Evolutionary conservation across 192 early-diverging fungal species (phyloP).

Genomic region (Coemansia sp.): DNA sequence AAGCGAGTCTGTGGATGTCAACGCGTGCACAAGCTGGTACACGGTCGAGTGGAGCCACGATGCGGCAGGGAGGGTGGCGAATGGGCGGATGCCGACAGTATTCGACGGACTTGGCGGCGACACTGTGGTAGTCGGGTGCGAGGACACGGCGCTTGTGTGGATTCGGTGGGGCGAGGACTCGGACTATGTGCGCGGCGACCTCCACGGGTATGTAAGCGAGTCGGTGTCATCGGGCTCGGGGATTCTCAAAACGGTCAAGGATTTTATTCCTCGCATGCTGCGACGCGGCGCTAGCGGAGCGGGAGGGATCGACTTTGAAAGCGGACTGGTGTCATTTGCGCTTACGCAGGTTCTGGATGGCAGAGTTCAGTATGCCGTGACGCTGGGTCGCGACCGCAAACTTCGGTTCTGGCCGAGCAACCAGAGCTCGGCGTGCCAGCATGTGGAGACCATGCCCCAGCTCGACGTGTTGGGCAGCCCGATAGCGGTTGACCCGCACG

Average conservation of each 20-base stretch:
- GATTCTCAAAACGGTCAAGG: conserved; percentile 29
- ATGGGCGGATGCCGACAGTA: conserved; percentile 6
- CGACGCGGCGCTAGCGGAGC: conserved; percentile 14
- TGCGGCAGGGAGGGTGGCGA: neutral
- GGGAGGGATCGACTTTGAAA: conserved; percentile 6
- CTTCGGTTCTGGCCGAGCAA: conserved; percentile 45
- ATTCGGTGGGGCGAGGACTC: conserved; percentile 26
- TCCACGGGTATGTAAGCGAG: conserved; percentile 20
- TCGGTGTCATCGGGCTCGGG: conserved; percentile 22
- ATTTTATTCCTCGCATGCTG: conserved; percentile 39
- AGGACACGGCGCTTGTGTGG: conserved; percentile 34
- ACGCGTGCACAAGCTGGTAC: conserved; percentile 37
- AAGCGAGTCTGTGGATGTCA: conserved; percentile 14
- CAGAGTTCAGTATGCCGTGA: conserved; percentile 32
- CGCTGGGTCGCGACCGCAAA: conserved; percentile 43
- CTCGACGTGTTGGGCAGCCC: conserved; percentile 27
- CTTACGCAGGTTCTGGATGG: conserved; percentile 29
- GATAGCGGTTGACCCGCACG: conserved; percentile 29
- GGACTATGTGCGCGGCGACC: conserved; percentile 9
- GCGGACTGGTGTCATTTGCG: conserved; percentile 18
- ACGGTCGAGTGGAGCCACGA: conserved; percentile 32
- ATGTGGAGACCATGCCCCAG: conserved; percentile 37
- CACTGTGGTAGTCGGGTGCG: conserved; percentile 19
- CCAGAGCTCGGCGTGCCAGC: conserved; percentile 21
- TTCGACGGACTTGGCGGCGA: conserved; percentile 17